A percentile compares a stretch with the other conserved stretches of the same genome.
These are phyloP conservation scores for Dendrothele bispora DNA, from an alignment of 768 basidiomycete genomes.

Conservation along the genomic window DNA sequence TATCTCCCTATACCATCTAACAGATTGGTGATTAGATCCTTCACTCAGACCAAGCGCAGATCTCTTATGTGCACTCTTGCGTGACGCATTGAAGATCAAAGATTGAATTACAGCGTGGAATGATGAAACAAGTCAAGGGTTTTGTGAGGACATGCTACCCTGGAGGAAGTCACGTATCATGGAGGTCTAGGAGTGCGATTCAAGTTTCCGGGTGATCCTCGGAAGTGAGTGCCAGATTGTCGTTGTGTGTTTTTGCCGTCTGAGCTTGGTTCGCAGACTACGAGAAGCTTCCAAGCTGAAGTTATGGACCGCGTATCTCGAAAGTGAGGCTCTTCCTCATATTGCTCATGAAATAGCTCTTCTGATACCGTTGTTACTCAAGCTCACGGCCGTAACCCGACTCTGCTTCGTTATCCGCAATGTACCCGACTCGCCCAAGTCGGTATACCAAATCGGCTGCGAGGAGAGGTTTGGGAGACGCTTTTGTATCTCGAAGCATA, in stretches of 20 bases:
- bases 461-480: conserved; percentile 98
- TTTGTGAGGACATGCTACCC: conserved; percentile 94
- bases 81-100: conserved; percentile 89
- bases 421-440: conserved; percentile 97
- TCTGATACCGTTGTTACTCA: conserved; percentile 31
- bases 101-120: conserved; percentile 82
- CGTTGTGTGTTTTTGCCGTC: background rate
- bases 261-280: conserved; percentile 43
- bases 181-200: conserved; percentile 79
- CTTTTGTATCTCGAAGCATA: conserved; percentile 61
- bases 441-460: conserved; percentile 88
- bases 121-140: conserved; percentile 89
- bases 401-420: conserved; percentile 91
- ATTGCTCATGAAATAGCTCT: background rate
- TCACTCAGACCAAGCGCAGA: conserved; percentile 93
- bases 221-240: conserved; percentile 53
- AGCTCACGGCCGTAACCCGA: conserved; percentile 93
- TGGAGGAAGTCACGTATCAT: conserved; percentile 63
- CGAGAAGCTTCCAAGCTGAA: conserved; percentile 95
- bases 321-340: conserved; percentile 51
- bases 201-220: conserved; percentile 90
- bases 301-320: conserved; percentile 88
- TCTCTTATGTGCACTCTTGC: conserved; percentile 84
- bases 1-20: background rate
- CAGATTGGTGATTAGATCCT: conserved; percentile 61